Percentiles rank a stretch among this genome's conserved stretches.
Conservation (phyloP, 257 asterid genomes). For the Petunia axillaris region DNA sequence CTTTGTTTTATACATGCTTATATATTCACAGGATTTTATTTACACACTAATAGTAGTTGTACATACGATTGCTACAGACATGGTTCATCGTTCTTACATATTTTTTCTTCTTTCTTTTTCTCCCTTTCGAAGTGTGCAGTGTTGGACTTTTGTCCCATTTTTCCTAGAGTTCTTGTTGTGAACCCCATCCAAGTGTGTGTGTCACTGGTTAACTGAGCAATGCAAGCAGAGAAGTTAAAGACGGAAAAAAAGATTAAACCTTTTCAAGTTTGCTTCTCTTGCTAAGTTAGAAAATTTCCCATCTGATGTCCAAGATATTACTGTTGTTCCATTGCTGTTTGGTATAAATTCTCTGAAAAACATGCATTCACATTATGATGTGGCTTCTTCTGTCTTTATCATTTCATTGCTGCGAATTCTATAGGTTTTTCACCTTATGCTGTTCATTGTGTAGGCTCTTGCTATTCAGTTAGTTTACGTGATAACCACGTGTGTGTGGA, state of each 20-base stretch:
- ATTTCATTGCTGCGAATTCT: neutral
- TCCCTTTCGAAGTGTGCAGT: neutral
- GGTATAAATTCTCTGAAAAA: neutral
- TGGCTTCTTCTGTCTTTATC: conserved; percentile 8
- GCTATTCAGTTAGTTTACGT: conserved; percentile 71
- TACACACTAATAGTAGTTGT: conserved; percentile 9
- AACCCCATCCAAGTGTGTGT: neutral
- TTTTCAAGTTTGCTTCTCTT: neutral
- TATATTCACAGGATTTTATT: neutral
- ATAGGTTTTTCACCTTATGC: conserved; percentile 11
- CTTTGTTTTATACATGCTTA: neutral
- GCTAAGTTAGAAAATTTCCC: neutral
- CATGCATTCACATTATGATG: neutral
- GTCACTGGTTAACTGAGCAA: conserved; percentile 6
- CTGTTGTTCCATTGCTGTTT: neutral
- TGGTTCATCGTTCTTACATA: neutral
- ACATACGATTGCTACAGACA: neutral
- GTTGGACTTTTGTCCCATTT: neutral
- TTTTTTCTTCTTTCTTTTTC: neutral
- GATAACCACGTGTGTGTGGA: conserved; percentile 83
- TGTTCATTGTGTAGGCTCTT: conserved; percentile 56
- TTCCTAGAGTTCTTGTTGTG: neutral
- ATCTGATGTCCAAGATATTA: neutral
- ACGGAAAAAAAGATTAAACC: neutral
- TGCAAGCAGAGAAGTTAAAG: neutral